These are phyloP conservation scores for Ascochyta lentis DNA, from an alignment of 2,329 filamentous ascomycete genomes.

Conservation along the genomic window DNA sequence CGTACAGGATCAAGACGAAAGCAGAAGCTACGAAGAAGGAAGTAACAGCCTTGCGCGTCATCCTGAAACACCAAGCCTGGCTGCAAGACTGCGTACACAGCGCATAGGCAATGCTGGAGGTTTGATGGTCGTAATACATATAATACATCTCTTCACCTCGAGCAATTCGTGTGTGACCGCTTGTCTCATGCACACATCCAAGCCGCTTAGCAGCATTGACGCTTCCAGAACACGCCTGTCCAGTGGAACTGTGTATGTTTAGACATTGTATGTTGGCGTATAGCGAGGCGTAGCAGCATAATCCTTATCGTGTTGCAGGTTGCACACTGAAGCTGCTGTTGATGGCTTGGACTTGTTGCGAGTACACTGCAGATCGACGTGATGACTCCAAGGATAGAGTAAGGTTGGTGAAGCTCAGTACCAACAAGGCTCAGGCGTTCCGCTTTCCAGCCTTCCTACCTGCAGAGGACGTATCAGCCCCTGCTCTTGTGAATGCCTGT, in stretches of 20 bases:
- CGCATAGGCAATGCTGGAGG: background rate
- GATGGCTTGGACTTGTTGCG: background rate
- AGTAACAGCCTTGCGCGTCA: conserved; percentile 23
- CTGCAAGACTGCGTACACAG: background rate
- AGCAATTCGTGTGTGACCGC: background rate
- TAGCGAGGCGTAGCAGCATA: background rate
- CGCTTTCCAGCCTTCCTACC: conserved; percentile 34
- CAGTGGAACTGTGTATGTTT: background rate
- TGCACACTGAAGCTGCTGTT: background rate
- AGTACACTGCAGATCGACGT: background rate
- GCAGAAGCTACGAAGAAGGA: conserved; percentile 31
- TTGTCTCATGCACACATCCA: background rate
- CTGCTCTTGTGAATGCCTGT: conserved; percentile 16
- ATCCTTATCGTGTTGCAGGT: background rate
- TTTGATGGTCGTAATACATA: background rate
- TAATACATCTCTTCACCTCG: background rate
- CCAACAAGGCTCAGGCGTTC: conserved; percentile 23
- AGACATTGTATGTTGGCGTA: background rate
- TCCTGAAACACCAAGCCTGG: background rate
- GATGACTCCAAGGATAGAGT: background rate
- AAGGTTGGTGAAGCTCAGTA: background rate
- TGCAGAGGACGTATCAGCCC: conserved; percentile 24
- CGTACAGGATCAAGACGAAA: conserved; percentile 7
- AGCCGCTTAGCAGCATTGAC: background rate
- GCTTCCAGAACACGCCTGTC: background rate